A percentile compares a stretch with the other conserved stretches of the same genome.
phyloP scores from a whole-genome alignment of 257 asterid species.

The Solanum chmielewskii region DNA sequence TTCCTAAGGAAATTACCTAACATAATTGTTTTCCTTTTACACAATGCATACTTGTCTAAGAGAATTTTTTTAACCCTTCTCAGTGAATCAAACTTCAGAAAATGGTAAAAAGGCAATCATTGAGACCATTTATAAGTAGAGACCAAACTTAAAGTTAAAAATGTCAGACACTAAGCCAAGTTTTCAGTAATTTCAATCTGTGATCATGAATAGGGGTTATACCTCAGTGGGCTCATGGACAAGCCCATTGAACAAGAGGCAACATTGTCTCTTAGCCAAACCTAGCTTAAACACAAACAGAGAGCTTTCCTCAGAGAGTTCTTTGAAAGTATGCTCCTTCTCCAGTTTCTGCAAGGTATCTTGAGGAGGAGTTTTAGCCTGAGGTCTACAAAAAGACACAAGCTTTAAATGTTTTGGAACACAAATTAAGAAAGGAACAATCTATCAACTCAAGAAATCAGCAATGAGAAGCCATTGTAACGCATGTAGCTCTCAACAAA shows the following conservation, averaged over 20 bases:
- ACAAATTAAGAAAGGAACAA: not conserved
- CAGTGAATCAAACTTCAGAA: not conserved
- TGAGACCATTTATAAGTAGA: not conserved
- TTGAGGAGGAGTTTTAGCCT: slow-evolving; percentile 78
- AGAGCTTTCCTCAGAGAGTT: slow-evolving; percentile 65
- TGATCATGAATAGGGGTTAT: slow-evolving; percentile 4
- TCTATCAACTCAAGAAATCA: not conserved
- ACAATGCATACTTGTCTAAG: not conserved
- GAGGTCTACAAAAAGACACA: slow-evolving; percentile 41
- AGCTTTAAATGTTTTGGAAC: not conserved
- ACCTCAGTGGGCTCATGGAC: slow-evolving; percentile 89
- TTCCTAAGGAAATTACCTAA: not conserved
- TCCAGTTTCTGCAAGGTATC: slow-evolving; percentile 68
- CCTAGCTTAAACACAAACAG: slow-evolving; percentile 80
- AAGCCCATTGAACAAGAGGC: slow-evolving; percentile 94
- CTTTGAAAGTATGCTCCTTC: slow-evolving; percentile 56
- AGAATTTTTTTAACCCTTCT: not conserved
- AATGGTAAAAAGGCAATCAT: not conserved
- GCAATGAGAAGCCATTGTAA: not conserved
- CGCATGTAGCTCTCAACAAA: not conserved
- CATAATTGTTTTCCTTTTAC: not conserved
- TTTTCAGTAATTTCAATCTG: not conserved
- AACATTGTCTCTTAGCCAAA: slow-evolving; percentile 61
- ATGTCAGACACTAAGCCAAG: not conserved
- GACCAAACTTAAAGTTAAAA: not conserved